Conservation (phyloP, 2,329 filamentous ascomycete genomes). For the Fusarium sp. region DNA sequence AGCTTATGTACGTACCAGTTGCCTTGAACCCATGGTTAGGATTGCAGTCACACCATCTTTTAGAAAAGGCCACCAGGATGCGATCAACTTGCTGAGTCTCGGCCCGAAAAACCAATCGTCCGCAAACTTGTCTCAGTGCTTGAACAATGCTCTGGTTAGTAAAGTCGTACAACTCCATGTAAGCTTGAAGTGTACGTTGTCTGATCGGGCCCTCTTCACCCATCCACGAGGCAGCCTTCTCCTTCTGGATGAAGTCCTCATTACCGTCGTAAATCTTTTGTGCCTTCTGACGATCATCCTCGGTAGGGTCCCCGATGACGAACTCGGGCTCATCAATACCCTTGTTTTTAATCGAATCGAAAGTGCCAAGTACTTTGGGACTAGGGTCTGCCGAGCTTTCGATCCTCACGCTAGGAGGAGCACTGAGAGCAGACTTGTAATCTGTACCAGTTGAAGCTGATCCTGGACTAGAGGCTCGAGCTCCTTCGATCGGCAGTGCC, state of each 20-base stretch:
- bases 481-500: constrained; percentile 54
- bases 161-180: constrained; percentile 94
- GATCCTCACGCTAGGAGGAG: constrained; percentile 55
- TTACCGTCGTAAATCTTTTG: constrained; percentile 84
- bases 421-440: constrained; percentile 55
- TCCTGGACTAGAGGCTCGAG: constrained; percentile 46
- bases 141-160: constrained; percentile 80
- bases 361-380: constrained; percentile 46
- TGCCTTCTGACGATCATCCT: constrained; percentile 80
- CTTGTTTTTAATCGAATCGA: constrained; percentile 49
- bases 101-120: constrained; percentile 81
- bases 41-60: constrained; percentile 94
- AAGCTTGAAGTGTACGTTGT: constrained; percentile 72
- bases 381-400: constrained; percentile 52
- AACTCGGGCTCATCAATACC: constrained; percentile 67
- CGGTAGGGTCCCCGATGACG: constrained; percentile 66
- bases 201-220: constrained; percentile 75
- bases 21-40: constrained; percentile 92
- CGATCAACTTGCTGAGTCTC: constrained; percentile 98
- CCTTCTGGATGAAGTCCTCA: constrained; percentile 81
- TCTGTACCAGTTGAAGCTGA: constrained; percentile 51
- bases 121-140: constrained; percentile 82
- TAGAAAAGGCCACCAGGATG: constrained; percentile 88
- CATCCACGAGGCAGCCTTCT: constrained; percentile 86
- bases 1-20: constrained; percentile 65